Percentiles rank a stretch among this genome's conserved stretches.
Conservation (phyloP, 257 asterid species). For the Rubia yunnanensis region DNA sequence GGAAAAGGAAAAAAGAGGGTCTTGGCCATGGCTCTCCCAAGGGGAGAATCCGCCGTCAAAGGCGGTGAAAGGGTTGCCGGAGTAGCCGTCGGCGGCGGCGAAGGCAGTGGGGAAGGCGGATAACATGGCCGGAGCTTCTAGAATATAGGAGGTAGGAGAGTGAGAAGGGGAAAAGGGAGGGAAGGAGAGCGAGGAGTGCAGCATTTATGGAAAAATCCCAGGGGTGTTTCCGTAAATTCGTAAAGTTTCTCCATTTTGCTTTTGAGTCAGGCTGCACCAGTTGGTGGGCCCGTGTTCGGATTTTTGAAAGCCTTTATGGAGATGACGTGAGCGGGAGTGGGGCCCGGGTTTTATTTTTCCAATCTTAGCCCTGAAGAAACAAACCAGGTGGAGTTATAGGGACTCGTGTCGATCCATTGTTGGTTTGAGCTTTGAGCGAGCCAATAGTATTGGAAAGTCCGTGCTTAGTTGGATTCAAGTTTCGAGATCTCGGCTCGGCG, state of each 20-base stretch:
- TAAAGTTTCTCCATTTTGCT: constrained; percentile 6
- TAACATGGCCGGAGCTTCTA: constrained; percentile 43
- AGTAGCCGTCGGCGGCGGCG: constrained; percentile 29
- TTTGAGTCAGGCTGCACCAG: constrained; percentile 70
- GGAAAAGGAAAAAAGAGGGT: constrained; percentile 24
- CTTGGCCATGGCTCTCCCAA: constrained; percentile 48
- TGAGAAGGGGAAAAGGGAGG: constrained; percentile 59
- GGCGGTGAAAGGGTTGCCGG: constrained; percentile 29
- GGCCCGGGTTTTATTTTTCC: constrained; percentile 19
- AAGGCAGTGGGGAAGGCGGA: constrained; percentile 40
- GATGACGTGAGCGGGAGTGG: constrained; percentile 2
- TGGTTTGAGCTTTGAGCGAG: constrained; percentile 1
- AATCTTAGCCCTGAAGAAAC: constrained; percentile 82
- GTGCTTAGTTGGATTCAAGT: constrained; percentile 9
- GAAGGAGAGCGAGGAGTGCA: constrained; percentile 27
- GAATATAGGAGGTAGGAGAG: constrained; percentile 17
- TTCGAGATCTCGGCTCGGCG: constrained; percentile 1
- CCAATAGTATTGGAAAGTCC: constrained; percentile 13
- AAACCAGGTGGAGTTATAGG: constrained; percentile 17
- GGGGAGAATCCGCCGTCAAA: constrained; percentile 44
- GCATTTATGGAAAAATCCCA: constrained; percentile 39
- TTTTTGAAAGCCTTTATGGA: constrained; percentile 13
- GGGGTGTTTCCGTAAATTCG: constrained; percentile 35
- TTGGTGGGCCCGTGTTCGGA: constrained; percentile 29
- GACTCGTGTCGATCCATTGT: constrained; percentile 22